Evolutionary conservation across 2,329 filamentous ascomycete genomes (phyloP).

Genomic region (Ascochyta rabiei): DNA sequence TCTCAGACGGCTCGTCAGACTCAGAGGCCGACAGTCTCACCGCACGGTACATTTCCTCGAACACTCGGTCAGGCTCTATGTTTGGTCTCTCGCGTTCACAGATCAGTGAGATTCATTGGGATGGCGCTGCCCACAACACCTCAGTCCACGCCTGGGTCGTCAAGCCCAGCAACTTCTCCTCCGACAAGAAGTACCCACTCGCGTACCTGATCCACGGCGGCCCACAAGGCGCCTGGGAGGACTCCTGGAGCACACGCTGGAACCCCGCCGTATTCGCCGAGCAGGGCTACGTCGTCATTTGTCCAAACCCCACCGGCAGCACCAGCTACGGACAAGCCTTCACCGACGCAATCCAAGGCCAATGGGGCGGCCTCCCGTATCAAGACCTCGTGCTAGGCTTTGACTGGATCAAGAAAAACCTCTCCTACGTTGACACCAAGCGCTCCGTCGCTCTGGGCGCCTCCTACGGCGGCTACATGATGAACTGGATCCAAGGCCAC

Average conservation of each 20-base stretch:
- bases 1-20: conserved; percentile 29
- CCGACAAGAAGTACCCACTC: conserved; percentile 75
- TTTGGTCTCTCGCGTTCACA: conserved; percentile 70
- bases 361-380: conserved; percentile 89
- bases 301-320: conserved; percentile 82
- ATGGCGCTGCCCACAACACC: conserved; percentile 64
- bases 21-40: conserved; percentile 32
- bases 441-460: conserved; percentile 77
- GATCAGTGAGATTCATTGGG: conserved; percentile 71
- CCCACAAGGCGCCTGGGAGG: conserved; percentile 76
- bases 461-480: conserved; percentile 53
- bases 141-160: conserved; percentile 74
- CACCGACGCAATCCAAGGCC: conserved; percentile 74
- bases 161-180: conserved; percentile 68
- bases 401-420: conserved; percentile 70
- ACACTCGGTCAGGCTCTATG: conserved; percentile 67
- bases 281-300: conserved; percentile 82
- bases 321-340: conserved; percentile 82
- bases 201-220: conserved; percentile 83
- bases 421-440: conserved; percentile 71
- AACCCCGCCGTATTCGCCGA: conserved; percentile 86
- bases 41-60: conserved; percentile 62
- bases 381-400: conserved; percentile 80
- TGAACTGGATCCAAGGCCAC: conserved; percentile 89
- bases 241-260: conserved; percentile 83